These are phyloP conservation scores for Liquidambar formosana DNA, from an alignment of 164 flowering plant species.

Conservation along the genomic window DNA sequence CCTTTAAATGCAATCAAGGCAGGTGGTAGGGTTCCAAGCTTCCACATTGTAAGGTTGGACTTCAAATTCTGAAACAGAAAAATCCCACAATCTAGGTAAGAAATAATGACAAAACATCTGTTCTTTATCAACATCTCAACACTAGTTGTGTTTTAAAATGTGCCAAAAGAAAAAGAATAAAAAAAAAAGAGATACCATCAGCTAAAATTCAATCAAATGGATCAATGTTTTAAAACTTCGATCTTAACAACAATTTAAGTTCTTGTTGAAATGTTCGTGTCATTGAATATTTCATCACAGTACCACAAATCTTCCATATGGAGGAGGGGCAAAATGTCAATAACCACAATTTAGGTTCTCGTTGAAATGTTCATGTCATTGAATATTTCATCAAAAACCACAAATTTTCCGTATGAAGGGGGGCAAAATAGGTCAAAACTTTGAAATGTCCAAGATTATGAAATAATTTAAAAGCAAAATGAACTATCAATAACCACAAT, in stretches of 20 bases:
- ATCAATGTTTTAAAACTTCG: neutral
- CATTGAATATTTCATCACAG: neutral
- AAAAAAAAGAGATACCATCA: neutral
- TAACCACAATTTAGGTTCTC: neutral
- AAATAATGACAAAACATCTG: neutral
- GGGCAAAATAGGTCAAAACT: neutral
- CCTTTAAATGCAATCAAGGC: slow-evolving; percentile 92
- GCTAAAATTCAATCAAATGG: neutral
- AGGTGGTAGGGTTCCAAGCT: slow-evolving; percentile 98
- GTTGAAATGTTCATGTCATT: neutral
- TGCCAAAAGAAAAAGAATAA: neutral
- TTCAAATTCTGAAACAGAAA: slow-evolving; percentile 67
- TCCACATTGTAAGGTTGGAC: slow-evolving; percentile 89
- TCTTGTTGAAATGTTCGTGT: neutral
- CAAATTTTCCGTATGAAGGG: neutral
- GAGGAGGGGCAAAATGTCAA: no score
- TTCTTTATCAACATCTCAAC: neutral
- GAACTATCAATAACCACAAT: neutral
- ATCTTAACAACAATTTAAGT: neutral
- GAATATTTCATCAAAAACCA: neutral
- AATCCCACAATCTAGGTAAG: neutral
- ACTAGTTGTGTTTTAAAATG: neutral
- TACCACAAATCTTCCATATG: neutral
- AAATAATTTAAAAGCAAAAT: neutral
- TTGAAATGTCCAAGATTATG: neutral